phyloP scores from a whole-genome alignment of 2,329 filamentous ascomycete genomes.

The Penicillium glabrum region DNA sequence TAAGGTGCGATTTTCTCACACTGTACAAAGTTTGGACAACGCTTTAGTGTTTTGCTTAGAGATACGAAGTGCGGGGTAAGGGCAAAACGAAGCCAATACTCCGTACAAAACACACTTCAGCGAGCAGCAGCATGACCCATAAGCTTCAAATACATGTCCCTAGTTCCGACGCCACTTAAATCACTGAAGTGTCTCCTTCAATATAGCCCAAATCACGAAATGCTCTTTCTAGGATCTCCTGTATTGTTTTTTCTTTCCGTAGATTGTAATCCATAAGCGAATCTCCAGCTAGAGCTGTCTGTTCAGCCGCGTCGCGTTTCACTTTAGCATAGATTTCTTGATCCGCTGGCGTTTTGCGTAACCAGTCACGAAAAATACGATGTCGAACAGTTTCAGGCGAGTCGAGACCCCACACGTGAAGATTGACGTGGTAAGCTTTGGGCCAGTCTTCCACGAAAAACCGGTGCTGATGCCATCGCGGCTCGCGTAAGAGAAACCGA shows the following conservation, averaged over 20 bases:
- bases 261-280: conserved; percentile 41
- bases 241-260: conserved; percentile 44
- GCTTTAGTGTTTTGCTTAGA: too few species aligned
- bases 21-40: too few species aligned
- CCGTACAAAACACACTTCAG: too few species aligned
- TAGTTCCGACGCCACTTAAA: too few species aligned
- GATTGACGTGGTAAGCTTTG: conserved; percentile 35
- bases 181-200: neutral
- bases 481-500: conserved; percentile 49
- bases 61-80: too few species aligned
- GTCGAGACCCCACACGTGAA: conserved; percentile 51
- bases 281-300: conserved; percentile 33
- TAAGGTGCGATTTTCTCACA: too few species aligned
- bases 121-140: too few species aligned
- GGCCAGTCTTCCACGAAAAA: conserved; percentile 44
- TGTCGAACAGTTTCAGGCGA: conserved; percentile 47
- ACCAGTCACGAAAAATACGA: conserved; percentile 48
- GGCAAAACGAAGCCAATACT: too few species aligned
- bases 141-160: too few species aligned
- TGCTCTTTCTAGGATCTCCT: conserved; percentile 40
- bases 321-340: conserved; percentile 39
- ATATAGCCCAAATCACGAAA: conserved; percentile 20
- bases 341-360: conserved; percentile 41
- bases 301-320: conserved; percentile 40
- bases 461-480: conserved; percentile 50